Evolutionary conservation across 768 basidiomycete genomes (phyloP).

Genomic region (Suillus occidentalis): DNA sequence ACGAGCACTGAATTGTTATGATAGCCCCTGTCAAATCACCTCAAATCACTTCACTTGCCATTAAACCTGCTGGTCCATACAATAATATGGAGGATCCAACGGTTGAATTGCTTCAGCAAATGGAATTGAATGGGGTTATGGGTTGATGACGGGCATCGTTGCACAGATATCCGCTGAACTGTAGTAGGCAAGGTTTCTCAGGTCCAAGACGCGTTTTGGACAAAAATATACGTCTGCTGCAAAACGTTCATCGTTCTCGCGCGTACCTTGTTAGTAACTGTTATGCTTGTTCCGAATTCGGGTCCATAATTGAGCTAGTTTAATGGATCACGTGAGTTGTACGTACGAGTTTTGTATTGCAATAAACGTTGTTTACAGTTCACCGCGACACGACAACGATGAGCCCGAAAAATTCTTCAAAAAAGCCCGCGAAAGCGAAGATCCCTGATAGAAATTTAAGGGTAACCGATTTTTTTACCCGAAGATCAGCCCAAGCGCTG

Average conservation of each 20-base stretch:
- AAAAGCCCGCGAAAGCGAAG: constrained; percentile 13
- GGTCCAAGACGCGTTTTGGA: background rate
- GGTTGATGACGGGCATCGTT: too few species aligned
- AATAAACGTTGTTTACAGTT: background rate
- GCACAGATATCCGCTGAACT: constrained; percentile 25
- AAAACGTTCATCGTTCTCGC: background rate
- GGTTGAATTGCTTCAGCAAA: too few species aligned
- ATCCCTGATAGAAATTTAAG: constrained; percentile 19
- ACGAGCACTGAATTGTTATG: too few species aligned
- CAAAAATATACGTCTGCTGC: background rate
- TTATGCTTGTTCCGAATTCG: too few species aligned
- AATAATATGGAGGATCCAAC: too few species aligned
- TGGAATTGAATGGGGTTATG: too few species aligned
- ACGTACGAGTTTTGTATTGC: background rate
- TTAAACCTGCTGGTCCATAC: too few species aligned
- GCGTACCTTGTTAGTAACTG: too few species aligned
- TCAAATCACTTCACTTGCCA: too few species aligned
- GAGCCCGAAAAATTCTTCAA: constrained; percentile 20
- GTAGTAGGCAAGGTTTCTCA: background rate
- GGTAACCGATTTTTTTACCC: constrained; percentile 50
- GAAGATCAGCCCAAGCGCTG: constrained; percentile 18
- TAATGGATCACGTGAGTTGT: background rate
- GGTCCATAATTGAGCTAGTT: background rate
- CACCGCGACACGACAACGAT: background rate
- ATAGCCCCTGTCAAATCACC: too few species aligned